These are phyloP conservation scores for Bauhinia variegata DNA, from an alignment of 306 rosid genomes.

Conservation along the genomic window DNA sequence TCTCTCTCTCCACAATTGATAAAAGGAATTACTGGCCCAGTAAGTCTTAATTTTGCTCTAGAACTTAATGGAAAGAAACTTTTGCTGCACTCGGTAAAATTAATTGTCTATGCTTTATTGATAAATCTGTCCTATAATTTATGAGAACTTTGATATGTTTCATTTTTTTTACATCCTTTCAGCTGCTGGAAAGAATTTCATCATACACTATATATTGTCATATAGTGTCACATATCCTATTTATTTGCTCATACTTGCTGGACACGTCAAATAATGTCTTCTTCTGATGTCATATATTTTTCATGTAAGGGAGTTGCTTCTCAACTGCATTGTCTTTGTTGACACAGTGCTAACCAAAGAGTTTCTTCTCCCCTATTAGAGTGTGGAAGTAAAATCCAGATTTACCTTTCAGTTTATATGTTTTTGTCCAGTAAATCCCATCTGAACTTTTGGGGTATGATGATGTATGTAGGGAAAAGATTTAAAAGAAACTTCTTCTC, in stretches of 20 bases:
- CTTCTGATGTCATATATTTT: not conserved
- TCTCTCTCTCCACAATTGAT: constrained; percentile 77
- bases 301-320: not conserved
- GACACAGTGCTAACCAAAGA: not conserved
- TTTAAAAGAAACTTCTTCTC: not conserved
- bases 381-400: not conserved
- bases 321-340: constrained; percentile 1
- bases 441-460: not conserved
- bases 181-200: not conserved
- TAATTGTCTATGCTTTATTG: not conserved
- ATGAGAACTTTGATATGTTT: constrained; percentile 7
- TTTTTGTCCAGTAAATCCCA: not conserved
- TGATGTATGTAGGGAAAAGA: not conserved
- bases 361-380: not conserved
- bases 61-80: constrained; percentile 11
- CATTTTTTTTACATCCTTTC: not conserved
- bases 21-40: constrained; percentile 77
- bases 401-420: constrained; percentile 7
- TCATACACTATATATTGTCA: not conserved
- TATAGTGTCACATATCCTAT: not conserved
- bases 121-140: too few relatives aligned
- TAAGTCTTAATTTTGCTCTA: constrained; percentile 49
- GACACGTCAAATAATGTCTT: not conserved
- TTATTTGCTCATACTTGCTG: constrained; percentile 4
- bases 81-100: constrained; percentile 15